phyloP scores from a whole-genome alignment of 163 green algal species.

The Botryococcus braunii region DNA sequence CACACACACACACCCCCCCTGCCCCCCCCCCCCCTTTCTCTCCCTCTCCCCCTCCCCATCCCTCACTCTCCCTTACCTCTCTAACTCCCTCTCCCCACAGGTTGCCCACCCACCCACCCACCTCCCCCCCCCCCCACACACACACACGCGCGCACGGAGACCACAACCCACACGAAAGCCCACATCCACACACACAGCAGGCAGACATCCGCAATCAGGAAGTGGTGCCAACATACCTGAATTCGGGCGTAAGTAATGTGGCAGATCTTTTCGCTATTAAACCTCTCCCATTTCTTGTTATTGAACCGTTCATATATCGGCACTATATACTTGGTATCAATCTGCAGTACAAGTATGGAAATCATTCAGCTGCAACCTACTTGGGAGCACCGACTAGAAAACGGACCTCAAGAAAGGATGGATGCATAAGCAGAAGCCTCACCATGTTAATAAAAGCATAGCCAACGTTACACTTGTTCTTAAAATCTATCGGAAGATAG shows the following conservation, averaged over 20 bases:
- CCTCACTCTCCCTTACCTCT: too few relatives aligned
- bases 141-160: too few relatives aligned
- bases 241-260: conserved; percentile 92
- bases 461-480: conserved; percentile 99
- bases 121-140: too few relatives aligned
- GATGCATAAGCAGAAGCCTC: too few relatives aligned
- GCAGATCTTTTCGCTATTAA: conserved; percentile 95
- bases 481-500: conserved; percentile 99
- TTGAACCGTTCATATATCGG: conserved; percentile 79
- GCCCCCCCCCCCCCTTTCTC: too few relatives aligned
- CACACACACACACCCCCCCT: too few relatives aligned
- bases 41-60: too few relatives aligned
- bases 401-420: too few relatives aligned
- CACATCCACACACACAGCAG: not conserved
- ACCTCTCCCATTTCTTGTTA: conserved; percentile 89
- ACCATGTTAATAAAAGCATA: conserved; percentile 99
- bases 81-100: too few relatives aligned
- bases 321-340: conserved; percentile 66
- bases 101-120: too few relatives aligned
- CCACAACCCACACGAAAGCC: not conserved
- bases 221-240: conserved; percentile 30
- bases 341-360: conserved; percentile 15
- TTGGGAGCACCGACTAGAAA: too few relatives aligned
- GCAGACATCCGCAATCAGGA: not conserved
- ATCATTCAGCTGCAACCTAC: too few relatives aligned